These are phyloP conservation scores for Colletotrichum coccodes DNA, from an alignment of 2,329 filamentous ascomycete species.

Conservation along the genomic window DNA sequence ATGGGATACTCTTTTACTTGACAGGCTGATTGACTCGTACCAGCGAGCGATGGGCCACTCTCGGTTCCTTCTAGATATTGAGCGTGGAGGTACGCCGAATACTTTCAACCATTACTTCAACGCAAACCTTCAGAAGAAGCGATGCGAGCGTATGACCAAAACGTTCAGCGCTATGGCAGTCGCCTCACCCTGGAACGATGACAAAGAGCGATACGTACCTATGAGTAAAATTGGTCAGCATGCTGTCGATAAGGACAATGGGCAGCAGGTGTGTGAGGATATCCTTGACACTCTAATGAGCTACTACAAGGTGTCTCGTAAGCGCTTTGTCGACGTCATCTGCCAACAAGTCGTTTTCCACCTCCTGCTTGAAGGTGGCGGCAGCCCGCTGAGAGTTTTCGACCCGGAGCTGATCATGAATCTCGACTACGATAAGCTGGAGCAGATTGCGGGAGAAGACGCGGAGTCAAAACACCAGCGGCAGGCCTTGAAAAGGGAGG, in stretches of 20 bases:
- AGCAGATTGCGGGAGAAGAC: conserved; percentile 70
- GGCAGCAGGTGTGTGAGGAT: conserved; percentile 40
- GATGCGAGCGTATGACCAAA: not conserved
- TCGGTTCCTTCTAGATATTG: conserved; percentile 61
- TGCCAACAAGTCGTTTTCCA: conserved; percentile 67
- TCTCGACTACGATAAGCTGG: conserved; percentile 60
- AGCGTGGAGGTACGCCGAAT: conserved; percentile 54
- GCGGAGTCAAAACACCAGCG: not conserved
- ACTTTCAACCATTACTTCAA: conserved; percentile 66
- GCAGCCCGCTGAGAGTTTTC: conserved; percentile 64
- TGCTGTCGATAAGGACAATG: not conserved
- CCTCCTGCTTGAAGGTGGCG: conserved; percentile 59
- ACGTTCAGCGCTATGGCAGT: not conserved
- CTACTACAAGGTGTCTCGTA: conserved; percentile 70
- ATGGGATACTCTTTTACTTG: conserved; percentile 51
- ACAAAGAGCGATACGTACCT: not conserved
- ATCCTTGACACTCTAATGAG: conserved; percentile 69
- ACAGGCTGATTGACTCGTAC: conserved; percentile 58
- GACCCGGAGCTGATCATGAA: conserved; percentile 60
- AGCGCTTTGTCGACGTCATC: conserved; percentile 72
- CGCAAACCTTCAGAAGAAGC: conserved; percentile 41
- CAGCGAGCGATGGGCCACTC: conserved; percentile 57
- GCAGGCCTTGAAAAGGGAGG: not conserved
- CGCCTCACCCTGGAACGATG: not conserved
- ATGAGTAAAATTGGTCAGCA: not conserved